These are phyloP conservation scores for Phytophthora pluvialis DNA, from an alignment of 352 stramenopile genomes.

Conservation along the genomic window DNA sequence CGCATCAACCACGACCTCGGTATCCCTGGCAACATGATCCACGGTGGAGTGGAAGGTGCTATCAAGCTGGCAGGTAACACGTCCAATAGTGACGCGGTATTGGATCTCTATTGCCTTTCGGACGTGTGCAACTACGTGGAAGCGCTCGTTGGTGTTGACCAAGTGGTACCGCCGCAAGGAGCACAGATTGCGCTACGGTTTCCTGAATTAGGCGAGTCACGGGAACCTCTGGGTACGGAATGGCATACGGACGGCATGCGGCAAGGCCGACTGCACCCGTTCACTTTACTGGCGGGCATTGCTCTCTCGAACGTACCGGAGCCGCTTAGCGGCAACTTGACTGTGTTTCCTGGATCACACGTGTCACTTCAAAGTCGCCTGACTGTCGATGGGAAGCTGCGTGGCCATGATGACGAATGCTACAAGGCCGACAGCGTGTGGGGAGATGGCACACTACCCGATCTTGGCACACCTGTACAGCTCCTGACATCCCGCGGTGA, in stretches of 20 bases:
- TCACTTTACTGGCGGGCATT: slow-evolving; percentile 70
- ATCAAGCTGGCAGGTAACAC: slow-evolving; percentile 75
- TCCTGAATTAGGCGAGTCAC: slow-evolving; percentile 64
- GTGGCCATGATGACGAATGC: slow-evolving; percentile 62
- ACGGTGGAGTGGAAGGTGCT: slow-evolving; percentile 74
- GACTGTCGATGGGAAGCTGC: slow-evolving; percentile 56
- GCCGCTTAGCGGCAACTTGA: slow-evolving; percentile 72
- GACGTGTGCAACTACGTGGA: slow-evolving; percentile 67
- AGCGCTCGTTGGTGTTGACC: slow-evolving; percentile 54
- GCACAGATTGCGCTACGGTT: slow-evolving; percentile 80
- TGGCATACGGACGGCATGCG: slow-evolving; percentile 88
- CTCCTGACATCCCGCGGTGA: slow-evolving; percentile 63
- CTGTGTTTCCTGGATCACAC: slow-evolving; percentile 77
- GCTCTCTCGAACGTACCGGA: slow-evolving; percentile 73
- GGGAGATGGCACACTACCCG: slow-evolving; percentile 72
- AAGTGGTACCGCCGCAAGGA: slow-evolving; percentile 55
- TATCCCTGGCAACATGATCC: slow-evolving; percentile 68
- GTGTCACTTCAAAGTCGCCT: slow-evolving; percentile 54
- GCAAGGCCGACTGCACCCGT: slow-evolving; percentile 73
- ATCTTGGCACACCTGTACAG: slow-evolving; percentile 68
- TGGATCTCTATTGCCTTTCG: slow-evolving; percentile 63
- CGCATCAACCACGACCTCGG: slow-evolving; percentile 84
- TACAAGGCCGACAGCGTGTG: slow-evolving; percentile 77
- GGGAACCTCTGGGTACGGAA: slow-evolving; percentile 70
- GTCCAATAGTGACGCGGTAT: slow-evolving; percentile 69